A percentile compares a stretch with the other conserved stretches of the same genome.
Conservation (phyloP, 2,329 filamentous ascomycete species). For the Chaetomiaceae sp. region DNA sequence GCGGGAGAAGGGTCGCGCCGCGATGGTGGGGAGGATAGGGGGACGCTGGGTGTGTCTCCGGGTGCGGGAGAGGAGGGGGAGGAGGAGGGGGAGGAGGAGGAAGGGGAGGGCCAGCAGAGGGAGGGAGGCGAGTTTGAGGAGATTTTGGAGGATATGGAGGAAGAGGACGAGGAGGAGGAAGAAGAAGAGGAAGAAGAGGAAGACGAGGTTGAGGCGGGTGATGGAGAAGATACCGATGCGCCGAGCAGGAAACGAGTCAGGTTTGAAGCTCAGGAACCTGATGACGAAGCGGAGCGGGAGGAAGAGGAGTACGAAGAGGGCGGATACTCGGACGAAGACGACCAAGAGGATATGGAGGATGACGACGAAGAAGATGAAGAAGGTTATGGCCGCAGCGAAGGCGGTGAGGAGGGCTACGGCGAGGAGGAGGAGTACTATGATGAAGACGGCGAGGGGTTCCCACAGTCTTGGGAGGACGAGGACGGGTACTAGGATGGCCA, state of each 20-base stretch:
- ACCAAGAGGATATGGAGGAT: constrained; percentile 19
- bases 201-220: constrained; percentile 5
- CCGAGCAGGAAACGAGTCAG: background rate
- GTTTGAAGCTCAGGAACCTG: constrained; percentile 1
- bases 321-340: constrained; percentile 16
- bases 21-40: background rate
- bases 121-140: constrained; percentile 12
- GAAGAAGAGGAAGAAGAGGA: constrained; percentile 11
- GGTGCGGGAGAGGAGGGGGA: background rate
- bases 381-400: constrained; percentile 27
- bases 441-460: constrained; percentile 19
- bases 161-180: constrained; percentile 14
- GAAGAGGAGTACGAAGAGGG: constrained; percentile 22
- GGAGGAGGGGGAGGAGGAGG: constrained; percentile 9
- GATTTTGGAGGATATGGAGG: constrained; percentile 17
- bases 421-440: constrained; percentile 17
- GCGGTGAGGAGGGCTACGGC: constrained; percentile 23
- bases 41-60: too few relatives aligned
- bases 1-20: background rate
- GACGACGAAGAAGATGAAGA: constrained; percentile 26
- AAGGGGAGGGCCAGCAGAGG: constrained; percentile 12
- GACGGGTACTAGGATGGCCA: constrained; percentile 11
- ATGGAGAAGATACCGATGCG: too few relatives aligned
- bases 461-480: constrained; percentile 16
- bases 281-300: constrained; percentile 16